Evolutionary conservation across 345 rosid species (phyloP).

Genomic region (Dipteronia dyeriana): DNA sequence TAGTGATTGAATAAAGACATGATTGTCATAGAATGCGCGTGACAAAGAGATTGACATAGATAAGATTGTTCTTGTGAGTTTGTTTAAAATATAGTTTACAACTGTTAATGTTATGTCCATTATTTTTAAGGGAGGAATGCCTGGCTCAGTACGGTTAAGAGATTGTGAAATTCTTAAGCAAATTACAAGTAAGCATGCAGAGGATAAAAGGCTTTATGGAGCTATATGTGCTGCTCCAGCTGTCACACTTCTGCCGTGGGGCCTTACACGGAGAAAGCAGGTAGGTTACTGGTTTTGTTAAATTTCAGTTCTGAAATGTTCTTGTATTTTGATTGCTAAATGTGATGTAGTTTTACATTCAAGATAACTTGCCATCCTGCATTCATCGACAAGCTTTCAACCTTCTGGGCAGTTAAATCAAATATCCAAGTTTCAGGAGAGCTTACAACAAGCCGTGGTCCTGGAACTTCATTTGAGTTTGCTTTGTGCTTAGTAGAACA

Average conservation of each 20-base stretch:
- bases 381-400: constrained; percentile 76
- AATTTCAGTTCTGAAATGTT: not conserved
- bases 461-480: constrained; percentile 87
- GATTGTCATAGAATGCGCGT: not conserved
- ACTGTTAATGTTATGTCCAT: constrained; percentile 10
- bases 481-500: constrained; percentile 79
- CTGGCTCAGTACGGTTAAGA: constrained; percentile 86
- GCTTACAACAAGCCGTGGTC: constrained; percentile 94
- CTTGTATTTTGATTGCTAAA: constrained; percentile 41
- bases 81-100: not conserved
- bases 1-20: not conserved
- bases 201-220: constrained; percentile 69
- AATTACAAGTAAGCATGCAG: constrained; percentile 80
- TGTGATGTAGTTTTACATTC: constrained; percentile 52
- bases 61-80: not conserved
- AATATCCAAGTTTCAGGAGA: constrained; percentile 83
- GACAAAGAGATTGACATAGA: not conserved
- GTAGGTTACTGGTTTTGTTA: constrained; percentile 33
- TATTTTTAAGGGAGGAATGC: constrained; percentile 88
- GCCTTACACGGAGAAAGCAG: constrained; percentile 75
- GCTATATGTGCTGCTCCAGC: constrained; percentile 97
- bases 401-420: constrained; percentile 91
- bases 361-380: constrained; percentile 94
- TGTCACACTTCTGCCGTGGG: constrained; percentile 94
- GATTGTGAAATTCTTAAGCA: constrained; percentile 64